phyloP scores from a whole-genome alignment of 2,329 filamentous ascomycete genomes.

The Drechslerella dactyloides region DNA sequence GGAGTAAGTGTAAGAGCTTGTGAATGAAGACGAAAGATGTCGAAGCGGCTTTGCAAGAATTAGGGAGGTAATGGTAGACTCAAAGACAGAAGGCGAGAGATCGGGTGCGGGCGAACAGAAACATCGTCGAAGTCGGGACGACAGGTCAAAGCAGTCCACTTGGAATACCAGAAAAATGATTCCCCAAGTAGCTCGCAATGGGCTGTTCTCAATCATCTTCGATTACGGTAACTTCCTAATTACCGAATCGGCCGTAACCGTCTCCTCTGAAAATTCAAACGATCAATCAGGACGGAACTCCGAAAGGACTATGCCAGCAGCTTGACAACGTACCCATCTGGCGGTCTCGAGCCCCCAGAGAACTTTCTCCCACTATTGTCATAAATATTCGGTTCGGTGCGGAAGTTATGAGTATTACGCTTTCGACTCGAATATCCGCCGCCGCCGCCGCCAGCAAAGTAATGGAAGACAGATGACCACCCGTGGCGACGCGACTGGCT shows the following conservation, averaged over 20 bases:
- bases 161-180: background rate
- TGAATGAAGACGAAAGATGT: background rate
- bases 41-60: too few relatives aligned
- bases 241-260: conserved; percentile 34
- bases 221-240: conserved; percentile 40
- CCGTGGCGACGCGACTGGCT: background rate
- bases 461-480: conserved; percentile 28
- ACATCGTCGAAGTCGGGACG: conserved; percentile 7
- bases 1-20: background rate
- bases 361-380: conserved; percentile 1
- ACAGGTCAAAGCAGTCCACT: conserved; percentile 7
- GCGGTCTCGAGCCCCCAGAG: conserved; percentile 13
- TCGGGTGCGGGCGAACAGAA: background rate
- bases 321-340: conserved; percentile 31
- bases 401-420: conserved; percentile 1
- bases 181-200: background rate
- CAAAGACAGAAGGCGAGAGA: background rate
- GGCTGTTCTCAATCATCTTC: conserved; percentile 27
- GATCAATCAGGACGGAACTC: background rate
- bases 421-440: conserved; percentile 13
- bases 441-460: conserved; percentile 15
- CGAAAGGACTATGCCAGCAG: background rate
- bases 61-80: background rate
- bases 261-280: conserved; percentile 18
- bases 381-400: conserved; percentile 13